These are phyloP conservation scores for Pneumocystis sp. DNA, from an alignment of 1,139 yeast species.

Conservation along the genomic window DNA sequence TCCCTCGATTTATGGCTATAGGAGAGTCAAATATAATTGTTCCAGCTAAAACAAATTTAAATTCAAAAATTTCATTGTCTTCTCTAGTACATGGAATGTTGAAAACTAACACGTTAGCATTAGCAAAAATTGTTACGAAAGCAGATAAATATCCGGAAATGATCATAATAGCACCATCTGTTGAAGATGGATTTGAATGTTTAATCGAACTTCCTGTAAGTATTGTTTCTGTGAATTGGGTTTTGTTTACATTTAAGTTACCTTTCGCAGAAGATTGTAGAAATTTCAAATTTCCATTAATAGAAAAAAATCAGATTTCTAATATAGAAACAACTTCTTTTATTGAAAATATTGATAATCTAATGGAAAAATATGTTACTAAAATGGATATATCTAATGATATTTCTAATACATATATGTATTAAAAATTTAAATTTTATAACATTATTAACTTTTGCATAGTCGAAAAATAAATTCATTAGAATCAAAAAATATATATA, in stretches of 20 bases:
- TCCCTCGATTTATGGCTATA: constrained; percentile 47
- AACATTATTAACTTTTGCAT: background rate
- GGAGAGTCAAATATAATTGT: constrained; percentile 47
- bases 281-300: constrained; percentile 42
- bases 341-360: constrained; percentile 23
- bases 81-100: constrained; percentile 43
- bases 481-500: constrained; percentile 18
- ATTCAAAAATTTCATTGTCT: constrained; percentile 34
- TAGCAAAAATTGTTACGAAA: constrained; percentile 49
- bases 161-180: constrained; percentile 42
- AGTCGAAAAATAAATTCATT: constrained; percentile 8
- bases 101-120: constrained; percentile 35
- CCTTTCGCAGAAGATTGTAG: constrained; percentile 73
- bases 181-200: constrained; percentile 21
- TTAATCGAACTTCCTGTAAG: constrained; percentile 22
- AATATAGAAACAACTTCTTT: constrained; percentile 26
- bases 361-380: constrained; percentile 31
- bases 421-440: background rate
- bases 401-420: background rate
- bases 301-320: constrained; percentile 28
- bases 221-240: background rate
- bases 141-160: constrained; percentile 37
- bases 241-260: constrained; percentile 19
- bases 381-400: constrained; percentile 26
- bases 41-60: constrained; percentile 28